phyloP scores from a whole-genome alignment of 345 rosid species.

The Aegle marmelos region DNA sequence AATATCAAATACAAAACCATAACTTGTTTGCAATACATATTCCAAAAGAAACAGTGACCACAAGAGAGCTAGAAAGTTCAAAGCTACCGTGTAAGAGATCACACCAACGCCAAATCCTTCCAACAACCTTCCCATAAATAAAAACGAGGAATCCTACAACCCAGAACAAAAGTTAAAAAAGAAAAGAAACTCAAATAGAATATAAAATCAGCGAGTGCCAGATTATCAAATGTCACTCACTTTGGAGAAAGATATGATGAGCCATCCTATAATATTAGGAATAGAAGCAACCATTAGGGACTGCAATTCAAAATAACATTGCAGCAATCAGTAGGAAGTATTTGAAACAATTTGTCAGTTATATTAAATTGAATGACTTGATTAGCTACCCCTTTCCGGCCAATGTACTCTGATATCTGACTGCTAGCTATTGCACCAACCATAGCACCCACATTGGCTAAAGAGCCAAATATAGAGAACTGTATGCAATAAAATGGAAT shows the following conservation, averaged over 20 bases:
- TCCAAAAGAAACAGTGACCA: neutral
- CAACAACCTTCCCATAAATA: constrained; percentile 74
- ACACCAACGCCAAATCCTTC: constrained; percentile 79
- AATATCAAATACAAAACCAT: neutral
- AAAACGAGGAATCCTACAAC: constrained; percentile 65
- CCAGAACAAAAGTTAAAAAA: neutral
- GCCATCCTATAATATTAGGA: constrained; percentile 81
- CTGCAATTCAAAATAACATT: constrained; percentile 28
- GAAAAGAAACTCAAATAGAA: neutral
- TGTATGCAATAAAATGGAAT: constrained; percentile 15
- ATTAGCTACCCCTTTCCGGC: constrained; percentile 67
- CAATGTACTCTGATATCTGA: constrained; percentile 70
- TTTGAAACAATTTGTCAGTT: neutral
- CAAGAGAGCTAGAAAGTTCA: neutral
- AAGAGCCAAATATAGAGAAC: constrained; percentile 68
- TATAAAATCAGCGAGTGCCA: neutral
- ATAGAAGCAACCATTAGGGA: constrained; percentile 73
- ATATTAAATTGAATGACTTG: neutral
- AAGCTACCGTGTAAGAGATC: constrained; percentile 64
- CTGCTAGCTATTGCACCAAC: constrained; percentile 74
- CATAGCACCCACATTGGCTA: constrained; percentile 79
- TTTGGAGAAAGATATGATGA: constrained; percentile 59
- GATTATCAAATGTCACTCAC: constrained; percentile 36
- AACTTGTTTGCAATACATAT: neutral
- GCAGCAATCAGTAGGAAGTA: neutral